Evolutionary conservation across 768 basidiomycete species (phyloP).

Genomic region (Xerocomus brunneocitrinus): DNA sequence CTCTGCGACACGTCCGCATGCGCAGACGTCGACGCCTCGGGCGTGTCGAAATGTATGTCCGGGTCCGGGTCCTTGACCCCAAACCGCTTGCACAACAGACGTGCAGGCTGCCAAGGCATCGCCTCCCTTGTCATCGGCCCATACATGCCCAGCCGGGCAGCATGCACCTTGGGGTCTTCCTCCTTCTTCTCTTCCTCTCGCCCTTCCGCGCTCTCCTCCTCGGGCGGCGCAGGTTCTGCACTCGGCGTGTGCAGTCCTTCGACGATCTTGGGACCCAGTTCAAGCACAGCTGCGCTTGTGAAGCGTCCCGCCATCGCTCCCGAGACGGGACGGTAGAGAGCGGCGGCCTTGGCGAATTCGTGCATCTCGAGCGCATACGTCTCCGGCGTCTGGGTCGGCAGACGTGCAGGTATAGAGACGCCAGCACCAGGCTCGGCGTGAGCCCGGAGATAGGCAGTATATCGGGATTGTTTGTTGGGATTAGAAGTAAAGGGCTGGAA

Average conservation of each 20-base stretch:
- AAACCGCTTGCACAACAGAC: conserved; percentile 88
- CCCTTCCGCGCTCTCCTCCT: conserved; percentile 35
- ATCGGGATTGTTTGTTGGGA: conserved; percentile 78
- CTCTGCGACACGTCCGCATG: conserved; percentile 10
- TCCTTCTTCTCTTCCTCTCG: conserved; percentile 42
- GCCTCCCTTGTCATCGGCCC: conserved; percentile 80
- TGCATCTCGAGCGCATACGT: conserved; percentile 77
- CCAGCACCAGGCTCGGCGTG: conserved; percentile 50
- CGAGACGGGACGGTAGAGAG: conserved; percentile 86
- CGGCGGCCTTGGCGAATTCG: conserved; percentile 84
- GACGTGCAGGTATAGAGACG: conserved; percentile 44
- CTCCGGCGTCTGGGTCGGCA: conserved; percentile 56
- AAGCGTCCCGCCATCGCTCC: conserved; percentile 96
- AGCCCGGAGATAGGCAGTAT: conserved; percentile 73
- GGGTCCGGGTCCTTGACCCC: conserved; percentile 85
- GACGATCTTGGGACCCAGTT: conserved; percentile 53
- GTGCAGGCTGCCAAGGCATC: conserved; percentile 74
- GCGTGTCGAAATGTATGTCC: conserved; percentile 36
- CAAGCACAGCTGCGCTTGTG: conserved; percentile 73
- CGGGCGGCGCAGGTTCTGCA: conserved; percentile 22
- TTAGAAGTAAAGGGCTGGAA: conserved; percentile 86
- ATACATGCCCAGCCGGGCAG: conserved; percentile 85
- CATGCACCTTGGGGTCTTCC: conserved; percentile 72
- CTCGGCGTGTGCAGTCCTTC: conserved; percentile 68
- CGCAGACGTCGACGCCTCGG: conserved; percentile 23